Base-by-base conservation (phyloP, 2,329 filamentous ascomycete genomes). In the Verticillium albo-atrum region DNA sequence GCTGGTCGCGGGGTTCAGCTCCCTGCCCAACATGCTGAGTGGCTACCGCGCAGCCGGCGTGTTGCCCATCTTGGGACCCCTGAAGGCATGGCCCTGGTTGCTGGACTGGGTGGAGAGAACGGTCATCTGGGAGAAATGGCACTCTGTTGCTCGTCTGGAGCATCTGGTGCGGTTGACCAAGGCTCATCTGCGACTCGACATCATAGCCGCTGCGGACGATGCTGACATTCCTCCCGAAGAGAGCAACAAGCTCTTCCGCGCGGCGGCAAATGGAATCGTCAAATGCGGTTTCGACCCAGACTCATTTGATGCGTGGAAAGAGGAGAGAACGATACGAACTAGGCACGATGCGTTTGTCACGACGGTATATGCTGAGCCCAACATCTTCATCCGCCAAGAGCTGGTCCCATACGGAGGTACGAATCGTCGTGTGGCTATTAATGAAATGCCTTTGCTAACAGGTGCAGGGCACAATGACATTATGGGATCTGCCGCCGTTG, bases 141-240 rank as follows among this genome's bases (percentile, higher is more conserved):
- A 85, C 54, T 92, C 90, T 0, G 83, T 83, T 0, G 78, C 82
- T 28, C 83, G 93, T 4, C 77, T 97, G 10, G 77, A 78, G 57
- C 84, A 80, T 53, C 74, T 86, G 65, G 81, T 84, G 15, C 75
- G 72, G 47, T 71, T 74, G 64, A 87, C 81, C 51, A 82, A 75
- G 62, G 79, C 64, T 62, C 77, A 77, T 68, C 63, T 95, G 10
- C 81, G 87, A 25, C 75, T 97, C 23, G 87, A 84, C 51, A 77
- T 97, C 50, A 76, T 98, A 3, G 94, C 97, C 67, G 90, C 92
- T 17, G 82, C 83, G 58, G 85, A 97, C 68, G 94, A 98, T 70
- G 77, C 78, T 60, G 91, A 97, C 66, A 97, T 98, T 61, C 87
- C 90, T 0, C 94, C 86, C 76, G 81, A 77, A 1, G 87, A 92